Evolutionary conservation across 2,329 filamentous ascomycete genomes (phyloP).

Genomic region (Clathrospora elynae): DNA sequence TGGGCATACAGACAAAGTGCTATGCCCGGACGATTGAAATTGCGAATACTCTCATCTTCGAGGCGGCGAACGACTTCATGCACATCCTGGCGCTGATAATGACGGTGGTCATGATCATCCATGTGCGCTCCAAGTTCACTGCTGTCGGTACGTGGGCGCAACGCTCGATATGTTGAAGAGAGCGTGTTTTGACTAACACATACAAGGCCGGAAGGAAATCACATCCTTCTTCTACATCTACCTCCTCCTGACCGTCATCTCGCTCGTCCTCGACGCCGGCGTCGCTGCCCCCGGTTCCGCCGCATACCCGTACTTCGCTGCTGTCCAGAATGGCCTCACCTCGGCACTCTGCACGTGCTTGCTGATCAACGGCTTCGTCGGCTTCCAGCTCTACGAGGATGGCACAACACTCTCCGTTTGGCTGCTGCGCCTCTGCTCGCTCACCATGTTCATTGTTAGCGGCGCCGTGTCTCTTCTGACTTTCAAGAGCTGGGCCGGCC

Average conservation of each 20-base stretch:
- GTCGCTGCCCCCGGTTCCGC: constrained; percentile 82
- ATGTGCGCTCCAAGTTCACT: constrained; percentile 96
- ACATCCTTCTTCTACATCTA: constrained; percentile 97
- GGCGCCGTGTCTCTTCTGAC: constrained; percentile 89
- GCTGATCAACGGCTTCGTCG: constrained; percentile 96
- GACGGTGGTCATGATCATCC: constrained; percentile 96
- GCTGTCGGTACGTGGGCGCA: constrained; percentile 74
- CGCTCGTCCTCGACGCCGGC: constrained; percentile 88
- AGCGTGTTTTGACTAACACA: constrained; percentile 50
- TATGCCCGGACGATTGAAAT: constrained; percentile 94
- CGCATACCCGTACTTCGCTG: constrained; percentile 89
- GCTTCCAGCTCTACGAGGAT: constrained; percentile 97
- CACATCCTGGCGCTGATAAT: constrained; percentile 90
- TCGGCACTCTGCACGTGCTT: constrained; percentile 88
- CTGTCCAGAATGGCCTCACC: constrained; percentile 80
- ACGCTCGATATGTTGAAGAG: constrained; percentile 55
- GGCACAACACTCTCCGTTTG: constrained; percentile 92
- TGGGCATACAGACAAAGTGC: constrained; percentile 86
- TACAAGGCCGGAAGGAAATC: constrained; percentile 68
- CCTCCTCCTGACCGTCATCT: constrained; percentile 85
- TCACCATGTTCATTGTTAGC: constrained; percentile 81
- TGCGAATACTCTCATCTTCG: constrained; percentile 98
- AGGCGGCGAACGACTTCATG: constrained; percentile 86
- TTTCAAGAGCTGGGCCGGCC: constrained; percentile 87
- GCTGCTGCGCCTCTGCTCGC: constrained; percentile 80